Evolutionary conservation across 2,329 filamentous ascomycete species (phyloP).

Genomic region (Hypoxylon sp.): DNA sequence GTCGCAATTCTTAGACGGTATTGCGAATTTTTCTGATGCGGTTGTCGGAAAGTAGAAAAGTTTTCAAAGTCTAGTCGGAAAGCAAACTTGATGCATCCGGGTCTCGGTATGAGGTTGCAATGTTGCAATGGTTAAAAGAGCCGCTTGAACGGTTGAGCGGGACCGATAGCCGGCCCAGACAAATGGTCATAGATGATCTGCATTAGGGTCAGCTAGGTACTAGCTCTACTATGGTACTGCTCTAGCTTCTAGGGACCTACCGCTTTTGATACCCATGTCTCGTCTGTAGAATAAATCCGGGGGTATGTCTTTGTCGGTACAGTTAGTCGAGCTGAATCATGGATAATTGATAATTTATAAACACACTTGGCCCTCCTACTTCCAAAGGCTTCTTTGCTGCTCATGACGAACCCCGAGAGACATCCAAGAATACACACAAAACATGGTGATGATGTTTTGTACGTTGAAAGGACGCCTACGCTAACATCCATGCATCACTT

Average conservation of each 20-base stretch:
- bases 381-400: not conserved
- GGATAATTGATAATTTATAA: too few species aligned
- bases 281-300: too few species aligned
- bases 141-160: conserved; percentile 36
- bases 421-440: too few species aligned
- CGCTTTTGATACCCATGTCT: not conserved
- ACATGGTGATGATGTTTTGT: too few species aligned
- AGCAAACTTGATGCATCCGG: conserved; percentile 17
- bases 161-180: conserved; percentile 32
- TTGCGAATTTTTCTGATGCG: conserved; percentile 31
- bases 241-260: conserved; percentile 18
- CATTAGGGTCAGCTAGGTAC: conserved; percentile 12
- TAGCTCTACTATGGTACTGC: too few species aligned
- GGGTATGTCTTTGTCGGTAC: conserved; percentile 3
- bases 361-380: not conserved
- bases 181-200: conserved; percentile 10
- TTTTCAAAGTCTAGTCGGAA: conserved; percentile 8
- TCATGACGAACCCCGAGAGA: too few species aligned
- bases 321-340: not conserved
- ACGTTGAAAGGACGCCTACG: too few species aligned
- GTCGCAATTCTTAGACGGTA: conserved; percentile 29
- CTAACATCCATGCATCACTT: too few species aligned
- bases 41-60: conserved; percentile 29
- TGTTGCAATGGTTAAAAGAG: conserved; percentile 35
- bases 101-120: conserved; percentile 35